phyloP scores from a whole-genome alignment of 2,329 filamentous ascomycete species.

The Hymenoscyphus fructigenus region DNA sequence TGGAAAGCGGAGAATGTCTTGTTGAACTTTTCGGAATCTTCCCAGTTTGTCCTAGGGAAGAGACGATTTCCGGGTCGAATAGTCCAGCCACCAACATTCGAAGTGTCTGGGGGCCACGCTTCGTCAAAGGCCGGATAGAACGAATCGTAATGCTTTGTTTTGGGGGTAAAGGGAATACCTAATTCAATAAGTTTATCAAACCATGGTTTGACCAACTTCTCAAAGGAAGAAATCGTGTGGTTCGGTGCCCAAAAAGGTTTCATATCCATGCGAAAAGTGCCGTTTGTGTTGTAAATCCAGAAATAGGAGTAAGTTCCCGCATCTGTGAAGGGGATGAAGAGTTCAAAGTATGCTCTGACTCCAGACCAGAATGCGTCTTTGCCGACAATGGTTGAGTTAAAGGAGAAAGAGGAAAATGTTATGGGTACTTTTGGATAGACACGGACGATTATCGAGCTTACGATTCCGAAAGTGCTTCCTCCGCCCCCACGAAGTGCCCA shows the following conservation, averaged over 20 bases:
- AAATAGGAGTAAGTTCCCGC: conserved; percentile 34
- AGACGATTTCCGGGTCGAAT: conserved; percentile 41
- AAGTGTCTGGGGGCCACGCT: conserved; percentile 41
- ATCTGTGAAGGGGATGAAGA: conserved; percentile 43
- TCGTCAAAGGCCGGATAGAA: conserved; percentile 39
- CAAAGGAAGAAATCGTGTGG: conserved; percentile 32
- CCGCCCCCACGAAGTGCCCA: conserved; percentile 32
- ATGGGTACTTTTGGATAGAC: conserved; percentile 43
- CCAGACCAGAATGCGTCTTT: conserved; percentile 51
- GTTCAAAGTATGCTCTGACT: conserved; percentile 49
- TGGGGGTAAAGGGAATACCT: conserved; percentile 23
- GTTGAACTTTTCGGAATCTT: conserved; percentile 29
- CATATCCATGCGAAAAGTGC: conserved; percentile 37
- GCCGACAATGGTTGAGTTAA: conserved; percentile 39
- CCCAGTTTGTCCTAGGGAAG: conserved; percentile 42
- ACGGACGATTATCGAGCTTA: conserved; percentile 58
- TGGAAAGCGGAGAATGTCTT: conserved; percentile 34
- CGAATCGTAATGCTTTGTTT: conserved; percentile 33
- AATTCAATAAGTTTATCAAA: conserved; percentile 38
- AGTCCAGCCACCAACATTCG: conserved; percentile 31
- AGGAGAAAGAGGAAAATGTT: conserved; percentile 43
- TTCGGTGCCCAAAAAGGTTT: conserved; percentile 33
- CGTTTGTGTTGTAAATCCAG: conserved; percentile 37
- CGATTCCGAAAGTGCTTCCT: conserved; percentile 55
- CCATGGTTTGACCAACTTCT: conserved; percentile 39